Conservation (phyloP, 2,329 filamentous ascomycete species). For the Corinectria fuckeliana region DNA sequence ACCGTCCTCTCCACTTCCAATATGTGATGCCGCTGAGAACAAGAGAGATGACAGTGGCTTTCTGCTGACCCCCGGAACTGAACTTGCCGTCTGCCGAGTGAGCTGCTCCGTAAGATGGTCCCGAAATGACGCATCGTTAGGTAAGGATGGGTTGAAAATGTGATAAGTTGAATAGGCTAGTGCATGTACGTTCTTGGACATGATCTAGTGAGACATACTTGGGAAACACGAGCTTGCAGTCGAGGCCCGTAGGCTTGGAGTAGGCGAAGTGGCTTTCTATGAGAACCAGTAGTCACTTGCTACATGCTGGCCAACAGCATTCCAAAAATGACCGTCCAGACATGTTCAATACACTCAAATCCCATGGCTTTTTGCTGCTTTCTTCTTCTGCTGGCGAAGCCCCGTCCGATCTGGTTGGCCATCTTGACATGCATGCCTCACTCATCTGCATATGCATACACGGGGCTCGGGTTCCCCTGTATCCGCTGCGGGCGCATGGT, state of each 20-base stretch:
- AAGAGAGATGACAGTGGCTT: neutral
- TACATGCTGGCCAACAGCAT: neutral
- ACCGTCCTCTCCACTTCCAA: neutral
- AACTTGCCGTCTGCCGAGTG: neutral
- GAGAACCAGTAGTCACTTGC: neutral
- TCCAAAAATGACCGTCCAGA: neutral
- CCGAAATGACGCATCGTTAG: neutral
- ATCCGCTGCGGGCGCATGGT: slow-evolving; percentile 55
- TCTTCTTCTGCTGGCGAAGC: neutral
- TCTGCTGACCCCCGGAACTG: neutral
- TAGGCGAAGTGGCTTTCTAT: neutral
- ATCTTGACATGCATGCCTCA: slow-evolving; percentile 51
- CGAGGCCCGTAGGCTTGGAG: neutral
- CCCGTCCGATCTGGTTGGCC: slow-evolving; percentile 47
- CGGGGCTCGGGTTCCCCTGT: slow-evolving; percentile 59
- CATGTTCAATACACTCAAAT: neutral
- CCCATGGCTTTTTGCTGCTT: neutral
- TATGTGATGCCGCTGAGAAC: neutral
- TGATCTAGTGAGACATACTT: too few species aligned
- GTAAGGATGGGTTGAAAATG: neutral
- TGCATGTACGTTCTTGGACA: neutral
- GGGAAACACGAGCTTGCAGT: neutral
- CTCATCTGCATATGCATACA: slow-evolving; percentile 58
- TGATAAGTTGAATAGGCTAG: neutral
- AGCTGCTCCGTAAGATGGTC: neutral